A percentile compares a stretch with the other conserved stretches of the same genome.
phyloP scores from a whole-genome alignment of 2,329 filamentous ascomycete genomes.

The Alternaria brassicicola region DNA sequence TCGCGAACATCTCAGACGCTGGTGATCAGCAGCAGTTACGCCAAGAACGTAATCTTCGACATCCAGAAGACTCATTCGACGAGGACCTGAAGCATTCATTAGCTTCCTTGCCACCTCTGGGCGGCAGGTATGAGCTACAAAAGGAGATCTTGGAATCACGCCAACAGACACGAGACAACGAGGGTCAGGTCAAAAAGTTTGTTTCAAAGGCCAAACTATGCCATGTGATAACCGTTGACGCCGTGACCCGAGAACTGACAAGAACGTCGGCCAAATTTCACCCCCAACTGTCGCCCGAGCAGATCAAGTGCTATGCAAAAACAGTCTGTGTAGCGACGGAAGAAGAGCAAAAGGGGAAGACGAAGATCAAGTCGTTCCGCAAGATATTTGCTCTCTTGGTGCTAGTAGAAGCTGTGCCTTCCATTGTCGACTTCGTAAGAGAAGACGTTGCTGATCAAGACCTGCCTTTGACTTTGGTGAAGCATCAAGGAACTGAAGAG shows the following conservation, averaged over 20 bases:
- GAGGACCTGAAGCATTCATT: background rate
- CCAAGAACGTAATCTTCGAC: background rate
- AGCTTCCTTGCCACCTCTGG: background rate
- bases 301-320: background rate
- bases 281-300: background rate
- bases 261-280: background rate
- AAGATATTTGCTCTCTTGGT: conserved; percentile 23
- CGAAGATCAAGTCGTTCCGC: conserved; percentile 13
- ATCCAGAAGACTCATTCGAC: background rate
- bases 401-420: conserved; percentile 4
- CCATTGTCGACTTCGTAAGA: conserved; percentile 9
- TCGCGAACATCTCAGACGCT: conserved; percentile 13
- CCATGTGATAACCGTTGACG: conserved; percentile 1
- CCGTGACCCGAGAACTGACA: conserved; percentile 9
- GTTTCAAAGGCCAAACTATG: conserved; percentile 2
- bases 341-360: background rate
- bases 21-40: conserved; percentile 17
- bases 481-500: background rate
- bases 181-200: background rate
- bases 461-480: conserved; percentile 10
- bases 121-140: conserved; percentile 1
- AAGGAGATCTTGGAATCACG: conserved; percentile 5
- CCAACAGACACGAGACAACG: background rate
- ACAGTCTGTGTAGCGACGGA: conserved; percentile 8
- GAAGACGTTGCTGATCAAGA: conserved; percentile 23